These are phyloP conservation scores for Geoglossum cookeanum DNA, from an alignment of 2,329 filamentous ascomycete genomes.

Conservation along the genomic window DNA sequence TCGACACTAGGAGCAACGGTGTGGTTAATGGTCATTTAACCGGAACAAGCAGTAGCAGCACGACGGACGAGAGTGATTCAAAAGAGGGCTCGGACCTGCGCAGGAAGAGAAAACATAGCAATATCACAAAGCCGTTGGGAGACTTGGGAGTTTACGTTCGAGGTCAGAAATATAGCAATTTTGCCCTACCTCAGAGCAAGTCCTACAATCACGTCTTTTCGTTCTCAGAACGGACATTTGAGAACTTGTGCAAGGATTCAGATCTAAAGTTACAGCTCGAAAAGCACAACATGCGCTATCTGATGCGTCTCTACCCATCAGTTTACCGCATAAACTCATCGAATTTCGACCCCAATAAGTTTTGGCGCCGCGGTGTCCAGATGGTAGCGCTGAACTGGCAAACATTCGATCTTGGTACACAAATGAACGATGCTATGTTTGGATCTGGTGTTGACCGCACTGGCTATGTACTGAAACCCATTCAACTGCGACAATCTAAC, in stretches of 20 bases:
- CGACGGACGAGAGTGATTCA: constrained; percentile 61
- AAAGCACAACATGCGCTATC: constrained; percentile 74
- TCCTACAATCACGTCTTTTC: constrained; percentile 90
- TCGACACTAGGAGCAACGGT: constrained; percentile 16
- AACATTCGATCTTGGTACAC: constrained; percentile 87
- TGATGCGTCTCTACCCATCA: constrained; percentile 90
- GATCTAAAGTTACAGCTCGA: constrained; percentile 63
- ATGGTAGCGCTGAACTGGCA: constrained; percentile 99
- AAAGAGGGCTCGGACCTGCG: constrained; percentile 33
- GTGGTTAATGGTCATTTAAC: constrained; percentile 28
- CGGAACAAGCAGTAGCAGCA: constrained; percentile 34
- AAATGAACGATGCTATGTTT: constrained; percentile 96
- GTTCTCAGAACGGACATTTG: constrained; percentile 77
- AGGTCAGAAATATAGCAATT: constrained; percentile 68
- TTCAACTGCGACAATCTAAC: constrained; percentile 57
- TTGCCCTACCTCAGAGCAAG: constrained; percentile 59
- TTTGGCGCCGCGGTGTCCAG: constrained; percentile 90
- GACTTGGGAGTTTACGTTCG: constrained; percentile 65
- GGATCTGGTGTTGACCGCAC: constrained; percentile 68
- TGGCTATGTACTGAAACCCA: constrained; percentile 86
- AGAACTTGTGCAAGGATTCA: constrained; percentile 55
- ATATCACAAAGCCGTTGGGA: constrained; percentile 68
- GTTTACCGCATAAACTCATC: constrained; percentile 64
- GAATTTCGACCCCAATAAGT: constrained; percentile 86
- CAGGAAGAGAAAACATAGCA: constrained; percentile 51